phyloP scores from a whole-genome alignment of 2,329 filamentous ascomycete genomes.

The Juglanconis oblonga region DNA sequence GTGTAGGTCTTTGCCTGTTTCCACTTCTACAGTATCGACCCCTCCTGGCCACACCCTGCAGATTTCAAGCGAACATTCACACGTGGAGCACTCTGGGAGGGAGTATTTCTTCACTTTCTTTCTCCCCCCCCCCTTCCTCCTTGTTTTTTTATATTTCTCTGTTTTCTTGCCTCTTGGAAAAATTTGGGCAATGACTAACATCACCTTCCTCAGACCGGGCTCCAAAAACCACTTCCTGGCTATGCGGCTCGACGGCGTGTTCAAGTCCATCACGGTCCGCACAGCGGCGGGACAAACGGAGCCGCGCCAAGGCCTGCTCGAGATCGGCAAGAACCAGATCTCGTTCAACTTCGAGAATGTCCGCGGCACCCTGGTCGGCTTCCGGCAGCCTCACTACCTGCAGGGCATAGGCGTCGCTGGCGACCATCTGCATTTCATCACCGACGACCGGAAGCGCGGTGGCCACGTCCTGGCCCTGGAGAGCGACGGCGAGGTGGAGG shows the following conservation, averaged over 20 bases:
- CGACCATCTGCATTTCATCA: conserved; percentile 33
- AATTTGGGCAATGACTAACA: background rate
- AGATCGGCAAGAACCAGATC: conserved; percentile 27
- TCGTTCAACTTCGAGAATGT: conserved; percentile 25
- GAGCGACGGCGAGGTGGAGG: conserved; percentile 28
- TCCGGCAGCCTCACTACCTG: conserved; percentile 29
- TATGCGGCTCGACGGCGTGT: conserved; percentile 29
- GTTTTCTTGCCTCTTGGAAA: too few relatives aligned
- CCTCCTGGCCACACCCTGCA: too few relatives aligned
- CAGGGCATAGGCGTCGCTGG: conserved; percentile 32
- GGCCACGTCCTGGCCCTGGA: conserved; percentile 31
- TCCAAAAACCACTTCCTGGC: conserved; percentile 28
- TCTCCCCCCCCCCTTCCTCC: too few relatives aligned
- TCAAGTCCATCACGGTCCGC: conserved; percentile 27
- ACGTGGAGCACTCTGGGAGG: too few relatives aligned
- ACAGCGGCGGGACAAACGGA: conserved; percentile 29
- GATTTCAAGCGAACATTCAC: too few relatives aligned
- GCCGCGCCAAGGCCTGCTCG: conserved; percentile 25
- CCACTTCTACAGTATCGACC: too few relatives aligned
- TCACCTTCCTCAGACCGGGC: conserved; percentile 10
- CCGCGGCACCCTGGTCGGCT: conserved; percentile 29
- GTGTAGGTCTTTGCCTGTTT: conserved; percentile 11
- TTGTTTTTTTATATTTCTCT: too few relatives aligned
- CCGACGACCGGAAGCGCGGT: conserved; percentile 27
- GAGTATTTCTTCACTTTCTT: too few relatives aligned